Evolutionary conservation across 1,284 basidiomycete genomes (phyloP).

Genomic region (Ganoderma resinaceum): DNA sequence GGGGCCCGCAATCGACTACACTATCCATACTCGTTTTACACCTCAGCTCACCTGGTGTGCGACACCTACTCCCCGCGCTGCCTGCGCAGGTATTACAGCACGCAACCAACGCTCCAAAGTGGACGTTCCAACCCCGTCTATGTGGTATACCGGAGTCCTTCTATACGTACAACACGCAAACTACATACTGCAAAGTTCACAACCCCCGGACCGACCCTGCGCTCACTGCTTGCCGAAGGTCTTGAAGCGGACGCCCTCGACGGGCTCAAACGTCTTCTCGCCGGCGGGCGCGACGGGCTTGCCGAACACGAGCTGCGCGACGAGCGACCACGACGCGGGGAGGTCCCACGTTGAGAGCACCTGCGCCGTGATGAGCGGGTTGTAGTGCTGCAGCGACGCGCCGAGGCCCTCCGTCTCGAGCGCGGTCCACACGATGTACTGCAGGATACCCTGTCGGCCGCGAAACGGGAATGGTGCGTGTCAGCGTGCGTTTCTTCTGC

Average conservation of each 20-base stretch:
- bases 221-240: conserved; percentile 31
- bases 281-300: conserved; percentile 30
- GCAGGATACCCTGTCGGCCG: conserved; percentile 31
- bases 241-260: conserved; percentile 37
- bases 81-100: too few species aligned
- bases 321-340: conserved; percentile 33
- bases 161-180: not conserved
- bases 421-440: conserved; percentile 37
- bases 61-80: too few species aligned
- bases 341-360: conserved; percentile 34
- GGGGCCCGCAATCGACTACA: too few species aligned
- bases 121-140: not conserved
- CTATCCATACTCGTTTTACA: too few species aligned
- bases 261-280: conserved; percentile 32
- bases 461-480: not conserved
- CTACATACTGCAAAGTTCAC: not conserved
- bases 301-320: conserved; percentile 36
- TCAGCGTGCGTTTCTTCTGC: not conserved
- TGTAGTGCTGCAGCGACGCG: conserved; percentile 38
- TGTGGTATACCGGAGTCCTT: not conserved
- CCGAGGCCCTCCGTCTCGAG: conserved; percentile 37
- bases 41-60: too few species aligned
- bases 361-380: conserved; percentile 35
- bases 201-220: not conserved
- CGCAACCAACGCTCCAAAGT: not conserved